Base-by-base conservation (phyloP, 352 stramenopile species). In the Phytophthora cactorum region DNA sequence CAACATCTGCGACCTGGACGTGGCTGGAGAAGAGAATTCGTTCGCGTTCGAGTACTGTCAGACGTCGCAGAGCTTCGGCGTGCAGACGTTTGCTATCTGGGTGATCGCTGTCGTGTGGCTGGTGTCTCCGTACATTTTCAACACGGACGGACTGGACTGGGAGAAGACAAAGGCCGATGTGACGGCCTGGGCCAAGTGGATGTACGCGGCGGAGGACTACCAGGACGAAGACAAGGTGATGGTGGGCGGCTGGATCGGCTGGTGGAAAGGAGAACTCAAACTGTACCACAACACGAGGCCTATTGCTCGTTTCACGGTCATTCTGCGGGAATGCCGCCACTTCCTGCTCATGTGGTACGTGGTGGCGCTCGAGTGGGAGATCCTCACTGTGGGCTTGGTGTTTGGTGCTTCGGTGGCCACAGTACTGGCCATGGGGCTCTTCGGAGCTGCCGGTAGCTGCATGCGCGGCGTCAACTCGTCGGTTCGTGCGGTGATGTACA, bases 331-430 rank as follows among this genome's bases (percentile, higher is more conserved):
- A 74, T 78, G 70, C 25, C 85, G 88, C 17, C 88, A 95, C 70
- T 94, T 95, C 36, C 39, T 95, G 44, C 74, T 95, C 45, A 87
- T 93, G 81, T 95, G 83, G 83, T 95, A 95, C 52, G 86, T 95
- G 4, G 73, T 93, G 55, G 90, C 88, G 7, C 75, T 95, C 17
- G 67, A 86, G 52, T 90, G 82, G 75, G 68, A 84, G 32, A 72
- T 85, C 17, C 1, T 84, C 0, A 74, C 74, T 5, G 79, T 95
- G 1, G 79, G 65, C 1, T 46, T 92, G 14, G 81, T 91, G 31
- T 79, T 93, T 34, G 84, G 52, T 39, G 81, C 84, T 22, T 74
- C 79, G 2, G 68, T 88, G 11, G 72, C 69, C 1, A 90, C 86
- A 1, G 73, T 95, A 12, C 53, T 92, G 4, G 38, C 84, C 1